Evolutionary conservation across 2,329 filamentous ascomycete genomes (phyloP), one percentile per base, ranked within the genome.

Genomic region (Colletotrichum cordylinicola): DNA sequence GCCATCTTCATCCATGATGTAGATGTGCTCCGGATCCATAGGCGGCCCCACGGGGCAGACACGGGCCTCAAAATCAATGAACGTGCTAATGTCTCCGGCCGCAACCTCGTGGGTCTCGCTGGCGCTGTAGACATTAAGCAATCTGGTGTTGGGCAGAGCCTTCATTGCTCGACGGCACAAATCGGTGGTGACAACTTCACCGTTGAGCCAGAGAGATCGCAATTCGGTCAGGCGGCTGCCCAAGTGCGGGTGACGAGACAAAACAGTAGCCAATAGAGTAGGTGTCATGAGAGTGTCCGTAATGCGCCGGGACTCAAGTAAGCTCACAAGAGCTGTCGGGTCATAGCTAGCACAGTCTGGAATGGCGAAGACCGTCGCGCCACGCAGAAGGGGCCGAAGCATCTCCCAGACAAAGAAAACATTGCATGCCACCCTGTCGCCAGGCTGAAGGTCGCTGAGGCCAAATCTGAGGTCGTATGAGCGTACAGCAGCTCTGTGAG

Each of bases 401-500:
- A 96, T 96, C 82, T 96, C 94, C 94, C 94, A 96, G 62, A 96
- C 89, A 82, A 96, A 96, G 83, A 96, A 96, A 75, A 96, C 94
- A 86, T 96, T 96, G 85, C 94, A 96, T n/a, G 94, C 94, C 13
- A 96, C 94, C 8, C 94, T 91, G 79, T 96, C 94, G 18, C 94
- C 94, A 0, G 92, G 93, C 21, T 89, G 84, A 4, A 95, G 86
- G 82, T 96, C 93, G 78, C 92, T 93, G 65, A 96, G 83, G 12
- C 86, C 87, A 80, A 96, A 96, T 82, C 94, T 88, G 77, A 95
- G 83, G 79, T 95, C 88, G 81, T 96, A 96, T 8, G 94, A 96
- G 33, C 91, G 89, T 2, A 96, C 92, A 1, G 94, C 88, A 18
- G 94, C 94, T 80, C 91, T 88, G 82, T 96, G 94, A 3, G 94